Evolutionary conservation across 73 alveolate species (phyloP).

Genomic region (Durusdinium trenchii): DNA sequence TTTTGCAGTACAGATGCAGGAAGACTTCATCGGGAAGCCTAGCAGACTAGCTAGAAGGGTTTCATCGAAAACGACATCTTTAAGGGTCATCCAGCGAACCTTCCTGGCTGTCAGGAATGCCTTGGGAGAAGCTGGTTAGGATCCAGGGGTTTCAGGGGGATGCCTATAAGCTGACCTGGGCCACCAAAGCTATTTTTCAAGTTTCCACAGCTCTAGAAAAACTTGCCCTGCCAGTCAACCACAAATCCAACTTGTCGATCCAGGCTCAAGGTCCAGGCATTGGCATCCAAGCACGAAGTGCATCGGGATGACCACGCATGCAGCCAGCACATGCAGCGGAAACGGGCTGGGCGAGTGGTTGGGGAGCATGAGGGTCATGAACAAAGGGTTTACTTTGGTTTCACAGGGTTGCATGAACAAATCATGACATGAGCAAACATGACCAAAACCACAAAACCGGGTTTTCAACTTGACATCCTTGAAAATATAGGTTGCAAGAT

Average conservation of each 20-base stretch:
- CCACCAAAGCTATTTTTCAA: neutral
- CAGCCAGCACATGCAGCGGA: too few relatives aligned
- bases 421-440: too few relatives aligned
- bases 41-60: neutral
- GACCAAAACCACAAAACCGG: too few relatives aligned
- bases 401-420: too few relatives aligned
- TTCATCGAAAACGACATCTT: neutral
- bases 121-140: too few relatives aligned
- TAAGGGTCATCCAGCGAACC: neutral
- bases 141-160: neutral
- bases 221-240: neutral
- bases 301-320: too few relatives aligned
- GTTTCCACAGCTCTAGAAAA: neutral
- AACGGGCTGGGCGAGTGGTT: too few relatives aligned
- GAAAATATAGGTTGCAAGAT: neutral
- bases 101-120: neutral
- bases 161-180: neutral
- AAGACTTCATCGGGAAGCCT: conserved; percentile 8
- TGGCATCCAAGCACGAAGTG: too few relatives aligned
- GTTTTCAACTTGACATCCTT: neutral
- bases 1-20: too few relatives aligned
- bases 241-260: neutral
- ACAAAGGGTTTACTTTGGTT: too few relatives aligned
- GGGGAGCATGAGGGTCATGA: too few relatives aligned
- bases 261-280: neutral